Percentiles rank a stretch among this genome's conserved stretches.
These are phyloP conservation scores for Typha latifolia DNA, from an alignment of 176 grass and related monocot species.

Conservation along the genomic window DNA sequence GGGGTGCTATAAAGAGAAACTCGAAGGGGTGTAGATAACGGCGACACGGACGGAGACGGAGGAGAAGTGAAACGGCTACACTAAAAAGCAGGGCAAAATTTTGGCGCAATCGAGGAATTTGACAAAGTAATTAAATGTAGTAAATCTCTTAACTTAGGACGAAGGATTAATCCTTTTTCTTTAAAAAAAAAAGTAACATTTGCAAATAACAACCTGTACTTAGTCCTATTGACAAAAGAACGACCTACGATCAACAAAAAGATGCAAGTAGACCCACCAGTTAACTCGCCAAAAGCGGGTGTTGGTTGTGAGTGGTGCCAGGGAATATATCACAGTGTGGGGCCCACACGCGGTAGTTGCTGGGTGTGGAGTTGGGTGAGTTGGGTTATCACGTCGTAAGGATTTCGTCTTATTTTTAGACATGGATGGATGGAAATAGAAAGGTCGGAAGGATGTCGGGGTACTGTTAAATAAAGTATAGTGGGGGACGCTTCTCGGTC, in stretches of 20 bases:
- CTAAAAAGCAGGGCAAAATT: neutral
- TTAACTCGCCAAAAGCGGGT: no score
- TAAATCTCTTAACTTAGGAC: no score
- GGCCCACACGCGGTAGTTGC: no score
- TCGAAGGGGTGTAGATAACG: neutral
- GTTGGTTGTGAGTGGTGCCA: no score
- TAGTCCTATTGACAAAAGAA: no score
- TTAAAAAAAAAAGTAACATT: no score
- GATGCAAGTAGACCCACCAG: no score
- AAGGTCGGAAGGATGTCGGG: neutral
- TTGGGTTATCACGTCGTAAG: neutral
- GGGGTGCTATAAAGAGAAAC: slow-evolving; percentile 24
- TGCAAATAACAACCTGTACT: no score
- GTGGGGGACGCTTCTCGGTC: slow-evolving; percentile 16
- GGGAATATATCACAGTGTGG: no score
- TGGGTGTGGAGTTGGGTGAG: neutral
- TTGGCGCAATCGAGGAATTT: neutral
- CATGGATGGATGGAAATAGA: neutral
- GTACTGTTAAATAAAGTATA: neutral
- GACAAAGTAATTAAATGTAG: neutral
- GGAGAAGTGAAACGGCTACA: neutral
- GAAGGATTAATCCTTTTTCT: no score
- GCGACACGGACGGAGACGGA: neutral
- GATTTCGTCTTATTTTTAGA: neutral
- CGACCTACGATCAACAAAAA: no score